Conservation (phyloP, 306 rosid genomes). For the Quillaja saponaria region DNA sequence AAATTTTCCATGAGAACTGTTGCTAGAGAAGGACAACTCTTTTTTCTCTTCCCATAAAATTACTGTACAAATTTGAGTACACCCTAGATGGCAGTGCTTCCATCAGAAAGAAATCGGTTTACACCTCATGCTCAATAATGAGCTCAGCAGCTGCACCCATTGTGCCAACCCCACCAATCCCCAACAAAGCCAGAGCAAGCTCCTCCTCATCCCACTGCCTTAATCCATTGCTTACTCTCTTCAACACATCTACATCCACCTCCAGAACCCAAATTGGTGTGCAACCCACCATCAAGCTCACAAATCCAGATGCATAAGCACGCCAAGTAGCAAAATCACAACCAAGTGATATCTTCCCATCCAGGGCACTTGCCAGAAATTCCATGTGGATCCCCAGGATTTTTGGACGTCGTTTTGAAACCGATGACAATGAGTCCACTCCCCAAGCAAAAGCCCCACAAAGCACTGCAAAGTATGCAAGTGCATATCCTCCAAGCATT, state of each 20-base stretch:
- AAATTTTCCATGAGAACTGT: constrained; percentile 29
- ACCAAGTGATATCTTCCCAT: constrained; percentile 91
- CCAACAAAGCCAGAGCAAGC: constrained; percentile 82
- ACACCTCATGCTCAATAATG: constrained; percentile 57
- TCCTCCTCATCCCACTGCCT: constrained; percentile 79
- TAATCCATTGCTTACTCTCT: constrained; percentile 78
- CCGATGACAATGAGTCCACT: constrained; percentile 74
- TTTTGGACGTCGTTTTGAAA: constrained; percentile 78
- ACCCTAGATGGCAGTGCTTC: constrained; percentile 20
- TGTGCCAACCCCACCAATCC: constrained; percentile 66
- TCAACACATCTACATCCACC: constrained; percentile 70
- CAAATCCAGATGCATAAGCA: constrained; percentile 78
- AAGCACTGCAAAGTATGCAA: constrained; percentile 77
- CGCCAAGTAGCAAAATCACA: constrained; percentile 89
- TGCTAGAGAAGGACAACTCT: constrained; percentile 18
- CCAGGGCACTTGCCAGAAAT: constrained; percentile 90
- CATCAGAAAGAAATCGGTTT: constrained; percentile 10
- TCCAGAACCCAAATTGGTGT: constrained; percentile 86
- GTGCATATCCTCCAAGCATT: constrained; percentile 86
- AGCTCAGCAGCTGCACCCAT: constrained; percentile 94
- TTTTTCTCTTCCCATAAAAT: constrained; percentile 30
- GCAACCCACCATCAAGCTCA: constrained; percentile 82
- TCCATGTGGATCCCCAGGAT: constrained; percentile 77
- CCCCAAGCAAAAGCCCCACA: constrained; percentile 97
- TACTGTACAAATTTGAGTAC: constrained; percentile 27